Evolutionary conservation across 2,329 filamentous ascomycete genomes (phyloP).

Genomic region (Penicillium sp.): DNA sequence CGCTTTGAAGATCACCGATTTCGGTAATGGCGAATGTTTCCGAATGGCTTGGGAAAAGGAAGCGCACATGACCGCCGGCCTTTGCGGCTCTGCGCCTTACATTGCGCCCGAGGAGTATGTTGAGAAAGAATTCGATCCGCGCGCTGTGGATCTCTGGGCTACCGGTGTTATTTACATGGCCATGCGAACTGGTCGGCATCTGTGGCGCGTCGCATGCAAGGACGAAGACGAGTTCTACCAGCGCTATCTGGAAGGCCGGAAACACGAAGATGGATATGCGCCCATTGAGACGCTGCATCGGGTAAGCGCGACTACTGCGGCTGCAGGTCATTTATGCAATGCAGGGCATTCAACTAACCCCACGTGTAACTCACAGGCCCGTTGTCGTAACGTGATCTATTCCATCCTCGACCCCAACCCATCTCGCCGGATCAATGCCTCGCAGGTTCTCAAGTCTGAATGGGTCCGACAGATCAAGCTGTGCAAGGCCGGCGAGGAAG

Average conservation of each 20-base stretch:
- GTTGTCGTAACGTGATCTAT: slow-evolving; percentile 98
- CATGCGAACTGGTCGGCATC: slow-evolving; percentile 92
- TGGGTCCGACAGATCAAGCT: slow-evolving; percentile 98
- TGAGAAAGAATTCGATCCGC: slow-evolving; percentile 93
- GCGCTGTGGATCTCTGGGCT: slow-evolving; percentile 98
- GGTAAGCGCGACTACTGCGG: slow-evolving; percentile 62
- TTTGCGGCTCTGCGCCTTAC: slow-evolving; percentile 95
- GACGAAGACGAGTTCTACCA: slow-evolving; percentile 98
- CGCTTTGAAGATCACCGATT: slow-evolving; percentile 95
- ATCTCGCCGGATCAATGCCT: slow-evolving; percentile 86
- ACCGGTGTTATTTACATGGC: slow-evolving; percentile 99
- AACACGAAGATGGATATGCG: slow-evolving; percentile 92
- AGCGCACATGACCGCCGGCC: slow-evolving; percentile 94
- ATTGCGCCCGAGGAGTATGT: slow-evolving; percentile 96
- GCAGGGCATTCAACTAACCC: background rate
- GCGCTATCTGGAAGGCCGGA: slow-evolving; percentile 87
- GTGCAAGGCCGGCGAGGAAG: slow-evolving; percentile 95
- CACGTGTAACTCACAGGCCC: slow-evolving; percentile 64
- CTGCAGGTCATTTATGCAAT: background rate
- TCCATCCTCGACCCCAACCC: slow-evolving; percentile 97
- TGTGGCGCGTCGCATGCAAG: slow-evolving; percentile 96
- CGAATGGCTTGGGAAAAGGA: slow-evolving; percentile 99
- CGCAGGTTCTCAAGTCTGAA: slow-evolving; percentile 95
- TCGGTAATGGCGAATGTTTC: slow-evolving; percentile 98
- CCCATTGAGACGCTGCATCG: slow-evolving; percentile 94